Evolutionary conservation across 2,329 filamentous ascomycete species (phyloP).

Genomic region (Neoascochyta sp.): DNA sequence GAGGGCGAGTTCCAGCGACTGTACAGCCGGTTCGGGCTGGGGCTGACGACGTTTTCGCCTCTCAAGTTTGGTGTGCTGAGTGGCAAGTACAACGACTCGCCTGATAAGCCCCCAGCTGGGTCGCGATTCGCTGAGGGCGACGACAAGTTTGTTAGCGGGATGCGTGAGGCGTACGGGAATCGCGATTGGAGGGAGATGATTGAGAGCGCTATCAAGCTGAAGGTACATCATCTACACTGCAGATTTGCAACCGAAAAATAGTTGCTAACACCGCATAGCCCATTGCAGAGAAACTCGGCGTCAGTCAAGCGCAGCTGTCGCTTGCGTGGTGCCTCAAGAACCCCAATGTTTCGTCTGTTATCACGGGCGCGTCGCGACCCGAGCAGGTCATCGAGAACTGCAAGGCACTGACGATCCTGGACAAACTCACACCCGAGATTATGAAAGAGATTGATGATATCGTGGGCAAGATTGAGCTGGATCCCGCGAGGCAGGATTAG

Average conservation of each 20-base stretch:
- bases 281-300: constrained; percentile 62
- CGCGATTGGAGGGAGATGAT: constrained; percentile 56
- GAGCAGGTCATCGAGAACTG: constrained; percentile 38
- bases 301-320: constrained; percentile 47
- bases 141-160: constrained; percentile 53
- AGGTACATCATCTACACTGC: constrained; percentile 15
- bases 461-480: constrained; percentile 22
- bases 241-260: too few relatives aligned
- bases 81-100: constrained; percentile 58
- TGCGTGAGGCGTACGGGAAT: constrained; percentile 44
- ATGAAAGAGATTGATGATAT: constrained; percentile 42
- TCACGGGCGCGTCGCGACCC: constrained; percentile 27
- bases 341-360: constrained; percentile 29
- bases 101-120: constrained; percentile 53
- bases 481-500: constrained; percentile 20
- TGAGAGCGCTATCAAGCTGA: constrained; percentile 51
- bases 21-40: constrained; percentile 53
- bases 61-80: constrained; percentile 56
- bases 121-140: constrained; percentile 57
- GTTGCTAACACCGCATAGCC: constrained; percentile 14
- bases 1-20: constrained; percentile 57
- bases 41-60: constrained; percentile 55
- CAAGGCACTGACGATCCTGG: constrained; percentile 43
- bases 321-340: constrained; percentile 39
- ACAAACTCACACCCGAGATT: constrained; percentile 45